Conservation (phyloP, 352 stramenopile species). For the Globisporangium rhizosaccharum region DNA sequence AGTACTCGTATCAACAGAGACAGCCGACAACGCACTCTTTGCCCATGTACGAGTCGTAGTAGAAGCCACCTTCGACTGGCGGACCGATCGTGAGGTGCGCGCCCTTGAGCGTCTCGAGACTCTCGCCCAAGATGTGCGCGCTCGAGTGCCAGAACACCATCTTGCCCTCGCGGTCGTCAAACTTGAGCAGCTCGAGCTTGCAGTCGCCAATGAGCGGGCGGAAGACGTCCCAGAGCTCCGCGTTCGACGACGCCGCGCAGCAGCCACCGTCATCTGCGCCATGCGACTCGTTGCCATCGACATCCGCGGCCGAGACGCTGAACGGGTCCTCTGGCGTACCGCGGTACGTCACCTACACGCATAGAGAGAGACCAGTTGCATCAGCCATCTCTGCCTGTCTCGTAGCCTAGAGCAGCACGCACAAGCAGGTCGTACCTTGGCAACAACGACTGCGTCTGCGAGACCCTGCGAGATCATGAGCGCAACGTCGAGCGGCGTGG, state of each 20-base stretch:
- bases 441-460: slow-evolving; percentile 90
- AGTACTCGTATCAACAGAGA: background rate
- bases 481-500: slow-evolving; percentile 96
- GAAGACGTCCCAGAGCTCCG: slow-evolving; percentile 96
- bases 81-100: slow-evolving; percentile 96
- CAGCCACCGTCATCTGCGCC: slow-evolving; percentile 46
- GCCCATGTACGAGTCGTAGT: slow-evolving; percentile 99
- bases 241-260: slow-evolving; percentile 50
- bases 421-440: slow-evolving; percentile 21
- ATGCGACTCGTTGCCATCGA: slow-evolving; percentile 81
- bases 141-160: slow-evolving; percentile 98
- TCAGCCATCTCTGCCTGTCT: background rate
- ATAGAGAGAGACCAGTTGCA: background rate
- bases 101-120: slow-evolving; percentile 96
- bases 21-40: slow-evolving; percentile 24
- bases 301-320: slow-evolving; percentile 75
- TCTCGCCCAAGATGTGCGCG: slow-evolving; percentile 96
- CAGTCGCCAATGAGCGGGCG: slow-evolving; percentile 96
- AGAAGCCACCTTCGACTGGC: slow-evolving; percentile 95
- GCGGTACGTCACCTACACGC: slow-evolving; percentile 78
- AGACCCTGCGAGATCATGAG: slow-evolving; percentile 93
- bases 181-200: slow-evolving; percentile 97
- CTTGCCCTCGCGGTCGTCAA: slow-evolving; percentile 95
- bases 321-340: slow-evolving; percentile 68
- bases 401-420: background rate